Percentiles rank a stretch among this genome's conserved stretches.
These are phyloP conservation scores for Castanea crenata DNA, from an alignment of 306 rosid species.

Conservation along the genomic window DNA sequence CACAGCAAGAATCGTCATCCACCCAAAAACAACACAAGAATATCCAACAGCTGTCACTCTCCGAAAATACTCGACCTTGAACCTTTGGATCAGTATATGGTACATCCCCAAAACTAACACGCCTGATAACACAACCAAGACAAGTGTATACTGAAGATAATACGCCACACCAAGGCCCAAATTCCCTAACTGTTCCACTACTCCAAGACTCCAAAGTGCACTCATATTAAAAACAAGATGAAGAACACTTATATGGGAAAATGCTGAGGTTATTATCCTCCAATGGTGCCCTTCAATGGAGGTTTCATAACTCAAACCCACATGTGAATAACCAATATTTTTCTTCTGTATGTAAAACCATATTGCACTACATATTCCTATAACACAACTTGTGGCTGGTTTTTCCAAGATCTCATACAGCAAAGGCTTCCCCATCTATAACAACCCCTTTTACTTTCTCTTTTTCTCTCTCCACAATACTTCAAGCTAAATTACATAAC, in stretches of 20 bases:
- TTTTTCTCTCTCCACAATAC: slow-evolving; percentile 3
- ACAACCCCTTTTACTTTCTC: slow-evolving; percentile 9
- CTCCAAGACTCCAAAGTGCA: slow-evolving; percentile 98
- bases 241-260: slow-evolving; percentile 85
- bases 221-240: slow-evolving; percentile 97
- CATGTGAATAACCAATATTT: slow-evolving; percentile 88
- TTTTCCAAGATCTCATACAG: slow-evolving; percentile 87
- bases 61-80: slow-evolving; percentile 82
- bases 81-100: slow-evolving; percentile 77
- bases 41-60: slow-evolving; percentile 93
- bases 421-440: slow-evolving; percentile 87
- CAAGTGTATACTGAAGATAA: slow-evolving; percentile 93
- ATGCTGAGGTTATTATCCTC: slow-evolving; percentile 91
- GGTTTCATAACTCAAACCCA: slow-evolving; percentile 89
- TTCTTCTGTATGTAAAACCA: slow-evolving; percentile 95
- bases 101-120: slow-evolving; percentile 71
- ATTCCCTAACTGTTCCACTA: slow-evolving; percentile 66
- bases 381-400: slow-evolving; percentile 81
- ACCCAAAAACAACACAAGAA: slow-evolving; percentile 98
- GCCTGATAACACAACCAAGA: slow-evolving; percentile 76
- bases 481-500: not conserved
- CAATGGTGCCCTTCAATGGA: slow-evolving; percentile 88
- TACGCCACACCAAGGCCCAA: slow-evolving; percentile 79
- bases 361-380: slow-evolving; percentile 79
- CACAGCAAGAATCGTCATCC: slow-evolving; percentile 97